phyloP scores from a whole-genome alignment of 2,329 filamentous ascomycete species.

The Colletotrichum costaricense region DNA sequence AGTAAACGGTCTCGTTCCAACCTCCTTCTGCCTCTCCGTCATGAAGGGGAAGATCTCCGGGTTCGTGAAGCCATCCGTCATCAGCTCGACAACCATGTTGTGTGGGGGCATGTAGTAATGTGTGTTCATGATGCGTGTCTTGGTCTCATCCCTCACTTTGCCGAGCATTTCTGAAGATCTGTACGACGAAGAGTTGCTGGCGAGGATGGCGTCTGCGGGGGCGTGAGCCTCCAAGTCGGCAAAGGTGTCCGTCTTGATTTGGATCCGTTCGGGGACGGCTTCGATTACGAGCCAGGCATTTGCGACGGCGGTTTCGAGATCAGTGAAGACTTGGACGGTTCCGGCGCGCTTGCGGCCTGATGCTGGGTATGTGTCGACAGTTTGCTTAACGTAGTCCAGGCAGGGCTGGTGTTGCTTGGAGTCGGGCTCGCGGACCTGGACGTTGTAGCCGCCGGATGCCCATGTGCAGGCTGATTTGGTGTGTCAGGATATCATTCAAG shows the following conservation, averaged over 20 bases:
- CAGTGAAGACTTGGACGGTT: conserved; percentile 45
- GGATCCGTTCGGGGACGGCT: conserved; percentile 61
- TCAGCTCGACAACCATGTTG: conserved; percentile 62
- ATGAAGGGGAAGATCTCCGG: conserved; percentile 57
- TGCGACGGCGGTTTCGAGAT: conserved; percentile 52
- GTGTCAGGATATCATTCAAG: too few relatives aligned
- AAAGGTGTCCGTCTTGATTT: conserved; percentile 60
- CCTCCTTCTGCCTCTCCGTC: conserved; percentile 49
- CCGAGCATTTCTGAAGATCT: conserved; percentile 60
- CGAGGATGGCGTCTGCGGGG: conserved; percentile 58
- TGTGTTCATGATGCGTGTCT: conserved; percentile 57
- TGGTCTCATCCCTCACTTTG: conserved; percentile 50
- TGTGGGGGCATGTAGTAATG: conserved; percentile 63
- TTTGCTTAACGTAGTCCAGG: conserved; percentile 51
- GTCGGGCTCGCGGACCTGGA: conserved; percentile 55
- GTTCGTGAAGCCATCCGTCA: conserved; percentile 61
- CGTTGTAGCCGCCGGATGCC: conserved; percentile 54
- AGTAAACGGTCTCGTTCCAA: conserved; percentile 52
- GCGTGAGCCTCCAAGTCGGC: conserved; percentile 56
- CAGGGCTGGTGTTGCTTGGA: conserved; percentile 49
- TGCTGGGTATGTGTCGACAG: conserved; percentile 44
- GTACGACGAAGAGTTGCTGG: conserved; percentile 64
- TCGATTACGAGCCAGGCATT: conserved; percentile 66
- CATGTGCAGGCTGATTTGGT: conserved; percentile 45
- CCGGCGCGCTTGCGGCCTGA: conserved; percentile 39